Conservation (phyloP, 441 rosid genomes). For the Adansonia gregorii region DNA sequence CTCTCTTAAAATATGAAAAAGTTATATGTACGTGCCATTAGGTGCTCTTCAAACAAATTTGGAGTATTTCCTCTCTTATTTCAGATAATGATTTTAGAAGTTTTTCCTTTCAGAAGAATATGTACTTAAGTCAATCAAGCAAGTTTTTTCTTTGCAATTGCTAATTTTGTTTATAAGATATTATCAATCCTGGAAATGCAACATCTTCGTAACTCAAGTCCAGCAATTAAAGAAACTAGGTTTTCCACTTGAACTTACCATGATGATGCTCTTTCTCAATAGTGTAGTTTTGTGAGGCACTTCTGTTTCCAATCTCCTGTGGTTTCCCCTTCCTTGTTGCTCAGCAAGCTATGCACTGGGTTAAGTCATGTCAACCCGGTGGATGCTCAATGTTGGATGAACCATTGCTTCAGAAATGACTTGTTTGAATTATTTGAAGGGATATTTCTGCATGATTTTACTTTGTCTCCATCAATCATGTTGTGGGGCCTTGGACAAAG, state of each 20-base stretch:
- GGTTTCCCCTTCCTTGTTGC: background rate
- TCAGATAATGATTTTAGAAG: background rate
- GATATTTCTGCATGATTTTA: constrained; percentile 48
- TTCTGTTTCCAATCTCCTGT: constrained; percentile 6
- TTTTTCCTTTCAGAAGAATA: background rate
- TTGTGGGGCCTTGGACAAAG: constrained; percentile 44
- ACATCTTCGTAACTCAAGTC: no score
- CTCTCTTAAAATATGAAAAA: no score
- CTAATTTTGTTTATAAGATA: background rate
- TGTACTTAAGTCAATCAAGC: background rate
- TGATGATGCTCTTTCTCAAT: background rate
- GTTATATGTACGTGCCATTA: no score
- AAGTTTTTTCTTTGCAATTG: background rate
- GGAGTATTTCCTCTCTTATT: background rate
- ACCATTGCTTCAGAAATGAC: constrained; percentile 27
- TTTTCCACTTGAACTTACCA: background rate
- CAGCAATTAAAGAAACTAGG: background rate
- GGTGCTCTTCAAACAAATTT: no score
- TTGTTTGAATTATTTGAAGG: constrained; percentile 48
- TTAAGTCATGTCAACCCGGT: constrained; percentile 34
- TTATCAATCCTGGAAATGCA: no score
- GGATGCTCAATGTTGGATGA: constrained; percentile 22
- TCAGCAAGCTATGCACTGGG: constrained; percentile 20
- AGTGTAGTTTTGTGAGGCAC: background rate
- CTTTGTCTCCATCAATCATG: constrained; percentile 50